Conservation (phyloP, 2,329 filamentous ascomycete species). For the Fusarium agapanthi region DNA sequence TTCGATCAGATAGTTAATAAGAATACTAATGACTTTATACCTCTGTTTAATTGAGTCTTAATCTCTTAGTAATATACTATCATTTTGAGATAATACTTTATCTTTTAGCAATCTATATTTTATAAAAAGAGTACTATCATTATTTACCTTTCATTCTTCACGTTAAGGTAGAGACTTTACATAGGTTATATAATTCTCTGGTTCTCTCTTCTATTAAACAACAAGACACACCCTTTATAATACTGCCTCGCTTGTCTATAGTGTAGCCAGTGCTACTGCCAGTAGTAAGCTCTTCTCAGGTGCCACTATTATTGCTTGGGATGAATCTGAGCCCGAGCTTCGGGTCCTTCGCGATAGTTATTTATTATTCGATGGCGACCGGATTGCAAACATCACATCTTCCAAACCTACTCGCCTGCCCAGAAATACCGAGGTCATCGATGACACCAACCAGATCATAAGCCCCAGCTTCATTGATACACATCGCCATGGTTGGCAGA, state of each 20-base stretch:
- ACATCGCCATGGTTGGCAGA: conserved; percentile 66
- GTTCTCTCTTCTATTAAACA: background rate
- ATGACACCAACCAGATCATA: conserved; percentile 61
- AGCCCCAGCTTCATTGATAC: conserved; percentile 66
- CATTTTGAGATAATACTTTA: background rate
- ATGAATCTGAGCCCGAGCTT: conserved; percentile 4
- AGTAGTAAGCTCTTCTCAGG: conserved; percentile 9
- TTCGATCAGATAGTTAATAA: background rate
- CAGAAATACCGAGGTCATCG: conserved; percentile 50
- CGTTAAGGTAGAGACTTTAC: background rate
- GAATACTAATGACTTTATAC: background rate
- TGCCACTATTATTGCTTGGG: conserved; percentile 24
- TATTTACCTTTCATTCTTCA: background rate
- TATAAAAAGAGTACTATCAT: background rate
- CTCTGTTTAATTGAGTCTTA: background rate
- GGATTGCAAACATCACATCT: background rate
- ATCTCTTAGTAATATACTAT: background rate
- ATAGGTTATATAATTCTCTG: background rate
- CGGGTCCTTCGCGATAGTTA: conserved; percentile 1
- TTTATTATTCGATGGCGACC: conserved; percentile 5
- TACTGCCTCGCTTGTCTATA: background rate
- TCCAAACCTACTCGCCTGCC: conserved; percentile 12
- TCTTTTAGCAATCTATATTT: background rate
- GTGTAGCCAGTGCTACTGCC: background rate
- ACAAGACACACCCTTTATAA: background rate